Evolutionary conservation across 116 monocot species (phyloP).

Genomic region (Cymodocea nodosa): DNA sequence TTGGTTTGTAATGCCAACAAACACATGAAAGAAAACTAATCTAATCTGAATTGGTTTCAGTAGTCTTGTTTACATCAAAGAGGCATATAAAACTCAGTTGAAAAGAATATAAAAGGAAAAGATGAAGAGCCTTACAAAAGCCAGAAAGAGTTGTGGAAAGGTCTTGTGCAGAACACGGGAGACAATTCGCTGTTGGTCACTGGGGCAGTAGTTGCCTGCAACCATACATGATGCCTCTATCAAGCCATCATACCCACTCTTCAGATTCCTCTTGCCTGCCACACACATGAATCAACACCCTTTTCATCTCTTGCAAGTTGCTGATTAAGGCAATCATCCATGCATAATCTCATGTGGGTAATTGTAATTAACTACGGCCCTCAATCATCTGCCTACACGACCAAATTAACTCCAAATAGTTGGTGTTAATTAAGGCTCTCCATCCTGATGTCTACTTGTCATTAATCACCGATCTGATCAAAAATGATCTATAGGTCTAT

Average conservation of each 20-base stretch:
- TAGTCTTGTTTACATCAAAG: no score
- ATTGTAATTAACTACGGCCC: not conserved
- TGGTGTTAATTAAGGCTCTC: no score
- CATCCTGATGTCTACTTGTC: no score
- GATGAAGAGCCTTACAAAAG: conserved; percentile 25
- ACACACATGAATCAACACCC: not conserved
- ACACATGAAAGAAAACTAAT: no score
- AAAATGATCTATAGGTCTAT: no score
- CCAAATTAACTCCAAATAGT: no score
- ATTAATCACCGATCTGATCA: no score
- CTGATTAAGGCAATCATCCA: not conserved
- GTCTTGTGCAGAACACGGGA: conserved; percentile 24
- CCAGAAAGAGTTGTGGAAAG: conserved; percentile 24
- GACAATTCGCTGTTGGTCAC: conserved; percentile 24
- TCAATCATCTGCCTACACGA: no score
- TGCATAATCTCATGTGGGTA: not conserved
- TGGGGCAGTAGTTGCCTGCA: conserved; percentile 12
- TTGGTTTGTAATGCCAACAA: no score
- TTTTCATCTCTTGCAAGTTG: not conserved
- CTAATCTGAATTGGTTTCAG: no score
- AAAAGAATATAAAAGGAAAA: not conserved
- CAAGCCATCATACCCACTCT: conserved; percentile 42
- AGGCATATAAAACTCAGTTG: no score
- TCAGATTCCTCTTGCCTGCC: conserved; percentile 20
- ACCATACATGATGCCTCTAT: conserved; percentile 27